These are phyloP conservation scores for Calonectria honghensis DNA, from an alignment of 2,329 filamentous ascomycete species.

Conservation along the genomic window DNA sequence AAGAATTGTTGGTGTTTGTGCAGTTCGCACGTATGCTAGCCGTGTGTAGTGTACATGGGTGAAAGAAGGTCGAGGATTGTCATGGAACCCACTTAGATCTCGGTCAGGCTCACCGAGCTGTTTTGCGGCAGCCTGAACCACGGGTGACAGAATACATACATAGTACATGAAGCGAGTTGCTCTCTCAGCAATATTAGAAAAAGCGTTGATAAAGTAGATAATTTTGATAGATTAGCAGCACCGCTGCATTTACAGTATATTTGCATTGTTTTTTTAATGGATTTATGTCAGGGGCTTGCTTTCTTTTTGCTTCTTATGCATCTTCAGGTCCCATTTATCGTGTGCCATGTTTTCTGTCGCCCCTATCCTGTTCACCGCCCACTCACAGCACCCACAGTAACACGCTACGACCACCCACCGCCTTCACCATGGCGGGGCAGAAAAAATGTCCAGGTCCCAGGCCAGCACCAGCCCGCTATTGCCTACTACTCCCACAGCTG, in stretches of 20 bases:
- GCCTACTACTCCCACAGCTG: slow-evolving; percentile 53
- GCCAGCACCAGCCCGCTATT: slow-evolving; percentile 54
- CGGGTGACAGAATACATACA: not conserved
- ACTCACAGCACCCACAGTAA: slow-evolving; percentile 21
- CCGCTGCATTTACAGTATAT: not conserved
- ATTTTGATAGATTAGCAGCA: not conserved
- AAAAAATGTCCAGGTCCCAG: slow-evolving; percentile 58
- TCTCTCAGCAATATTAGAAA: not conserved
- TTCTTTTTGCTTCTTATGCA: not conserved
- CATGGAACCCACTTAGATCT: slow-evolving; percentile 21
- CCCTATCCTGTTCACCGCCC: slow-evolving; percentile 17
- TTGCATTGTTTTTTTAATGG: not conserved
- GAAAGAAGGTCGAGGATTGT: slow-evolving; percentile 24
- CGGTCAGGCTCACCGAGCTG: slow-evolving; percentile 37
- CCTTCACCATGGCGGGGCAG: slow-evolving; percentile 54
- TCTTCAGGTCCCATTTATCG: slow-evolving; percentile 37
- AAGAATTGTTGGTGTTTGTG: slow-evolving; percentile 10
- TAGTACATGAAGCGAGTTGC: not conserved
- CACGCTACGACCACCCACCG: slow-evolving; percentile 41
- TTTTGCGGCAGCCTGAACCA: slow-evolving; percentile 26
- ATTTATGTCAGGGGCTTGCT: not conserved
- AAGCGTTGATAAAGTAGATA: not conserved
- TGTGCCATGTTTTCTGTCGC: slow-evolving; percentile 46
- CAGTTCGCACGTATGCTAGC: not conserved
- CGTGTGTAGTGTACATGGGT: not conserved